Evolutionary conservation across 768 basidiomycete genomes (phyloP).

Genomic region (Panaeolus papilionaceus): DNA sequence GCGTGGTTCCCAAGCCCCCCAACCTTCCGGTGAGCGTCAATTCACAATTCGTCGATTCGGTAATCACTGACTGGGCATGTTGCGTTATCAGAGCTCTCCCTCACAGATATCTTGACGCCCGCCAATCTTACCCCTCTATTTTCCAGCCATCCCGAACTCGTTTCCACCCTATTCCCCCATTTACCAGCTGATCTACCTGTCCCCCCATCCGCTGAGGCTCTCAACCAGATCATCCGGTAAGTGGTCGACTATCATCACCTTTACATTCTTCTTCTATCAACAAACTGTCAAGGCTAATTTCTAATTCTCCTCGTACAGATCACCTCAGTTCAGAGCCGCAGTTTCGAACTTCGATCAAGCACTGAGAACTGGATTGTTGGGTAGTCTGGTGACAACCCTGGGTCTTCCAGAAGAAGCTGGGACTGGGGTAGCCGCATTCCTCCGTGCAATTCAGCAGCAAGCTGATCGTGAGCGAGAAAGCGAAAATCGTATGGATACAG

Average conservation of each 20-base stretch:
- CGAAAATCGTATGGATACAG: slow-evolving; percentile 77
- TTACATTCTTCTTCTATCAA: slow-evolving; percentile 8
- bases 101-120: slow-evolving; percentile 80
- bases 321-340: slow-evolving; percentile 83
- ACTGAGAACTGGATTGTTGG: slow-evolving; percentile 79
- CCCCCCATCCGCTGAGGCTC: slow-evolving; percentile 69
- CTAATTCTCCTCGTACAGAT: slow-evolving; percentile 40
- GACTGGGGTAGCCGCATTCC: slow-evolving; percentile 75
- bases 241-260: not conserved
- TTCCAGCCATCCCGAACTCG: slow-evolving; percentile 68
- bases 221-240: slow-evolving; percentile 75
- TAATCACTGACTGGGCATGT: slow-evolving; percentile 6
- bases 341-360: slow-evolving; percentile 86
- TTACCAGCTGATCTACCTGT: slow-evolving; percentile 80
- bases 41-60: not conserved
- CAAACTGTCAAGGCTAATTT: slow-evolving; percentile 14
- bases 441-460: slow-evolving; percentile 82
- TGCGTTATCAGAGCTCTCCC: slow-evolving; percentile 56
- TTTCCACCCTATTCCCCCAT: slow-evolving; percentile 77
- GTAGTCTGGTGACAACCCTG: slow-evolving; percentile 74
- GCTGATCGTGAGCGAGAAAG: slow-evolving; percentile 52
- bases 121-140: slow-evolving; percentile 77
- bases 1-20: slow-evolving; percentile 30
- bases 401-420: slow-evolving; percentile 90
- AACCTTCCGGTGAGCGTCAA: slow-evolving; percentile 39